Evolutionary conservation across 148 eudicot species (phyloP).

Genomic region (Chenopodium berlandieri): DNA sequence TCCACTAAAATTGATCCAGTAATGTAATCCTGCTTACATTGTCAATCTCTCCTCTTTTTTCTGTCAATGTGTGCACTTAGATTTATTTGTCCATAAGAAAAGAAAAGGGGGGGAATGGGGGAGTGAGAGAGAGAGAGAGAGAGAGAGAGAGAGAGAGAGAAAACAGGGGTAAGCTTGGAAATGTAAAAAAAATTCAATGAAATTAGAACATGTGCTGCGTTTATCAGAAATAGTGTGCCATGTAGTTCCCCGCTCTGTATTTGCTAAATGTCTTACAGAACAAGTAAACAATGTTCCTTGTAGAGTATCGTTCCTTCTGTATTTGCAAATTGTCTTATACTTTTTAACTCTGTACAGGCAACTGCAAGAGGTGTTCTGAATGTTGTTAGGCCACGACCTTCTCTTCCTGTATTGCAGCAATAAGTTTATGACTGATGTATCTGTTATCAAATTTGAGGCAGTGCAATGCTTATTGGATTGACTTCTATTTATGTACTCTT

Average conservation of each 20-base stretch:
- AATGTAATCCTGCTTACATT: no score
- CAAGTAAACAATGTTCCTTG: background rate
- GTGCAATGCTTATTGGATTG: conserved; percentile 4
- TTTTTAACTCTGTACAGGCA: conserved; percentile 41
- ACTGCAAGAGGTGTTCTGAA: conserved; percentile 85
- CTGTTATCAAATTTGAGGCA: conserved; percentile 10
- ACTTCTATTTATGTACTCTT: background rate
- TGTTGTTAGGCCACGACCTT: conserved; percentile 77
- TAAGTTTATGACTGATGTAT: conserved; percentile 18
- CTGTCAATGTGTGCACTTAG: no score
- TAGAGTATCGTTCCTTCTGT: background rate
- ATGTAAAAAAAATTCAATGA: background rate
- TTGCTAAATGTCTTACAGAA: background rate
- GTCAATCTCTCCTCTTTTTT: no score
- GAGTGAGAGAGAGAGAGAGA: background rate
- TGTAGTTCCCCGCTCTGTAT: background rate
- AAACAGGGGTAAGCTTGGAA: background rate
- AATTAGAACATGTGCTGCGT: background rate
- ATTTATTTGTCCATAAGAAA: no score
- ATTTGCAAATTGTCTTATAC: background rate
- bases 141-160: background rate
- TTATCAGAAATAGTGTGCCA: background rate
- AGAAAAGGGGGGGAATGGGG: no score
- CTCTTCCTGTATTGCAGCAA: conserved; percentile 48
- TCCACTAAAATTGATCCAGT: no score